These are phyloP conservation scores for Aspergillus piperis DNA, from an alignment of 2,329 filamentous ascomycete genomes.

Conservation along the genomic window DNA sequence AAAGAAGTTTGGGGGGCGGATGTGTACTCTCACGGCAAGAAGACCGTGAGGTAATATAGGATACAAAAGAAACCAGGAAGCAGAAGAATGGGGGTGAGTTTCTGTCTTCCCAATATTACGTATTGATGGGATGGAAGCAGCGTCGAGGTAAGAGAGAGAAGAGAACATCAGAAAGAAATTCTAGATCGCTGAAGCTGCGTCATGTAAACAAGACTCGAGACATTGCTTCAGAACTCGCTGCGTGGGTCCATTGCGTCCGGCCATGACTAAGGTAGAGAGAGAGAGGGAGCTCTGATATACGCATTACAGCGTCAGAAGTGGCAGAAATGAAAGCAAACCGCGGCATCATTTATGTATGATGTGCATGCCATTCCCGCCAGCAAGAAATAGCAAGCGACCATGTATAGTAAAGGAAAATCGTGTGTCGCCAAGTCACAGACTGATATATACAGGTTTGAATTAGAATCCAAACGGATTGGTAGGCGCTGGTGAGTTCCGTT, in stretches of 20 bases:
- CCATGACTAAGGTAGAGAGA: neutral
- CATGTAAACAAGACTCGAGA: constrained; percentile 13
- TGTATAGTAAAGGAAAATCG: constrained; percentile 25
- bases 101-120: constrained; percentile 18
- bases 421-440: constrained; percentile 23
- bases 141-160: neutral
- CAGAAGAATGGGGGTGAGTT: constrained; percentile 5
- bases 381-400: constrained; percentile 21
- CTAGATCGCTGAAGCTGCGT: constrained; percentile 25
- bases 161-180: constrained; percentile 14
- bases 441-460: constrained; percentile 32
- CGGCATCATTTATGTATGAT: constrained; percentile 15
- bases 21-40: neutral
- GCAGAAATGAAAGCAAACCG: constrained; percentile 10
- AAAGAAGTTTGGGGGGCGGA: constrained; percentile 7
- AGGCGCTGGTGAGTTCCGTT: constrained; percentile 52
- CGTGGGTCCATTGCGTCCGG: constrained; percentile 11
- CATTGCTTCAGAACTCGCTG: constrained; percentile 20
- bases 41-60: neutral
- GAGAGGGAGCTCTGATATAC: constrained; percentile 1
- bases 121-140: constrained; percentile 4
- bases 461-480: constrained; percentile 72
- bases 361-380: constrained; percentile 19
- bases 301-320: constrained; percentile 17
- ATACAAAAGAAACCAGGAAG: neutral